phyloP scores from a whole-genome alignment of 2,329 filamentous ascomycete genomes.

The Epichloe bromicola region DNA sequence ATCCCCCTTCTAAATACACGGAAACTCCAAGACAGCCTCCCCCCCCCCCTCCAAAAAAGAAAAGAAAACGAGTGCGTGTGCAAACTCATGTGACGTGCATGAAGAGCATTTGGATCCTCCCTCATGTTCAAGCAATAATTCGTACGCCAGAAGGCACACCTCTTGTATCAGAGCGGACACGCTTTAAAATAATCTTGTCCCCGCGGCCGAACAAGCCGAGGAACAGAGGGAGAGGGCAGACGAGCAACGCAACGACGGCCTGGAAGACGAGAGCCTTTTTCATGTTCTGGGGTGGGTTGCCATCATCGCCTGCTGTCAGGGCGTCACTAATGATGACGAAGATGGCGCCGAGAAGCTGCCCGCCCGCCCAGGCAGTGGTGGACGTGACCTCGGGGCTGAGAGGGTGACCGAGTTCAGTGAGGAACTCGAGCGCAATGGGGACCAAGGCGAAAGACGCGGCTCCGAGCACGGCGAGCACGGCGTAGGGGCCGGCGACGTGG shows the following conservation, averaged over 20 bases:
- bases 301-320: constrained; percentile 42
- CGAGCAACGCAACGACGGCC: constrained; percentile 53
- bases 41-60: too few species aligned
- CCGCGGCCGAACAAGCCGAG: constrained; percentile 56
- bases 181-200: constrained; percentile 36
- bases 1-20: too few species aligned
- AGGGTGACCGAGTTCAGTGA: constrained; percentile 79
- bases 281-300: constrained; percentile 58
- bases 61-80: neutral
- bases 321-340: constrained; percentile 78
- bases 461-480: constrained; percentile 63
- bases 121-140: neutral
- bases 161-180: constrained; percentile 32
- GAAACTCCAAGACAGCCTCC: too few species aligned
- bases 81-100: too few species aligned
- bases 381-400: constrained; percentile 75
- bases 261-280: constrained; percentile 63
- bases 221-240: constrained; percentile 53
- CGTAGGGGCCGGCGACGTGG: constrained; percentile 55
- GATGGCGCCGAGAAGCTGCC: constrained; percentile 71
- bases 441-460: constrained; percentile 69
- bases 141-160: neutral
- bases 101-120: too few species aligned
- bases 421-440: constrained; percentile 73
- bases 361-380: constrained; percentile 73